These are phyloP conservation scores for Aspergillus asperescens DNA, from an alignment of 495 filamentous ascomycete species.

Conservation along the genomic window DNA sequence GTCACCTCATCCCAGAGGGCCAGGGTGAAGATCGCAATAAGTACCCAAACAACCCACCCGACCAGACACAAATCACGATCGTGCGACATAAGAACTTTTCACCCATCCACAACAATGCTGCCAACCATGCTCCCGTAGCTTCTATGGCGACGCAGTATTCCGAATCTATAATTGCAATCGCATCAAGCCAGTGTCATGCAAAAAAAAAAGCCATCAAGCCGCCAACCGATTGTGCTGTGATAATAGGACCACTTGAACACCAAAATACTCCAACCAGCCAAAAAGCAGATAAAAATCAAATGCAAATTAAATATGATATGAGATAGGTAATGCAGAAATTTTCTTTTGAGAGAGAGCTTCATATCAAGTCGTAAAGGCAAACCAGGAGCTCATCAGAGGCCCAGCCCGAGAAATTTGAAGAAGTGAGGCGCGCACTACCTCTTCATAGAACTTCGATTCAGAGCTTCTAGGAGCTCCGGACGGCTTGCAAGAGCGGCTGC, in stretches of 20 bases:
- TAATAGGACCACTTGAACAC: slow-evolving; percentile 20
- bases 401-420: slow-evolving; percentile 7
- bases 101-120: slow-evolving; percentile 15
- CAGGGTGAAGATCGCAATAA: slow-evolving; percentile 4
- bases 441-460: slow-evolving; percentile 74
- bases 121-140: slow-evolving; percentile 20
- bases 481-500: slow-evolving; percentile 65
- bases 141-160: slow-evolving; percentile 23
- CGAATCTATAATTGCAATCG: slow-evolving; percentile 24
- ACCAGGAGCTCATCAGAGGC: slow-evolving; percentile 18
- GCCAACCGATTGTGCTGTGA: slow-evolving; percentile 18
- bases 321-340: slow-evolving; percentile 16
- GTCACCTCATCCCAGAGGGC: neutral
- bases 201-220: slow-evolving; percentile 22
- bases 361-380: slow-evolving; percentile 38
- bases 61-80: slow-evolving; percentile 13
- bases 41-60: slow-evolving; percentile 14
- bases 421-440: slow-evolving; percentile 33
- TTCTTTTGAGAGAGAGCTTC: slow-evolving; percentile 26
- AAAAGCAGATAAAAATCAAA: slow-evolving; percentile 5
- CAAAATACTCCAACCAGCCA: slow-evolving; percentile 19
- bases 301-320: slow-evolving; percentile 16
- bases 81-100: slow-evolving; percentile 20
- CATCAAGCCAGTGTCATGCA: slow-evolving; percentile 15
- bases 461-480: slow-evolving; percentile 82